Evolutionary conservation across 2,329 filamentous ascomycete species (phyloP).

Genomic region (Colletotrichum agaves): DNA sequence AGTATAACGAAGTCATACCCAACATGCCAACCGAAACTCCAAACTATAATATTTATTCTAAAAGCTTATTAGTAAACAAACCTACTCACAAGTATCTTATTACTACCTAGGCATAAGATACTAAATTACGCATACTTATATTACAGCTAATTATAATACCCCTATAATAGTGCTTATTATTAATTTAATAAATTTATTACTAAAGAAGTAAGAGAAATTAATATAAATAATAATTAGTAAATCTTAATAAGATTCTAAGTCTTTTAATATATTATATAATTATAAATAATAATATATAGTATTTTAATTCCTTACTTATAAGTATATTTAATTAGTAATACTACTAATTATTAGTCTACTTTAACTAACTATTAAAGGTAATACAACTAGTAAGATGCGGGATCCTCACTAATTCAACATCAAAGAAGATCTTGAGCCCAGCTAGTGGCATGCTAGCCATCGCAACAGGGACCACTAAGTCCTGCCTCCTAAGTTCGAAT

Average conservation of each 20-base stretch:
- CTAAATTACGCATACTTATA: constrained; percentile 51
- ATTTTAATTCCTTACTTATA: neutral
- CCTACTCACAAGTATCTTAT: constrained; percentile 46
- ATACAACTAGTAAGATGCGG: neutral
- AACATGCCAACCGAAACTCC: constrained; percentile 37
- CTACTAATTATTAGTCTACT: neutral
- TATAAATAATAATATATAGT: constrained; percentile 49
- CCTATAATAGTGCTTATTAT: constrained; percentile 49
- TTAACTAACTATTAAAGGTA: neutral
- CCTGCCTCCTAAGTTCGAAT: neutral
- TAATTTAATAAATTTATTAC: constrained; percentile 49
- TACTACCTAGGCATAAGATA: constrained; percentile 50
- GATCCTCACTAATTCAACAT: constrained; percentile 1
- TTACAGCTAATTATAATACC: constrained; percentile 48
- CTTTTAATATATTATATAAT: constrained; percentile 43
- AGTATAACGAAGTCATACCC: constrained; percentile 38
- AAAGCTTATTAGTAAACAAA: constrained; percentile 48
- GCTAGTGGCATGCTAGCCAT: no score
- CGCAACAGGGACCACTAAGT: neutral
- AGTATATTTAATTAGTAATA: neutral
- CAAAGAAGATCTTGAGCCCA: neutral
- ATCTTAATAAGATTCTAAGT: constrained; percentile 47
- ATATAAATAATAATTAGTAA: fast-evolving
- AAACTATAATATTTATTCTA: constrained; percentile 54
- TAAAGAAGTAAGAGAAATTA: constrained; percentile 45